Base-by-base conservation (phyloP, 2,329 filamentous ascomycete species). In the Xylaria sp. region DNA sequence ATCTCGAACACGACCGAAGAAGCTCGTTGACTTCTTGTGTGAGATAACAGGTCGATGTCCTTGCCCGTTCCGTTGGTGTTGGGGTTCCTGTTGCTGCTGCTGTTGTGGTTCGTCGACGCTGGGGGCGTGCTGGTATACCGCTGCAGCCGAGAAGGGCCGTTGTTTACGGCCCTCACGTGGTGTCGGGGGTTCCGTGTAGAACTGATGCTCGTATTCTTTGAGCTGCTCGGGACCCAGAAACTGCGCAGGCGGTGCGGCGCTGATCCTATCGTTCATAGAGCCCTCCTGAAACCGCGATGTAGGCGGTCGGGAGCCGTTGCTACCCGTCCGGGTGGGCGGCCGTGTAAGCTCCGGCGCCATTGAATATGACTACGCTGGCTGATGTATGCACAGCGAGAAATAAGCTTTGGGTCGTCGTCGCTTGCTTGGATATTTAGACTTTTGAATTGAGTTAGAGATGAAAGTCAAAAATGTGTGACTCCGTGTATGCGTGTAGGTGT, bases 201-300 rank as follows among this genome's bases (percentile, higher is more conserved):
- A 79, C 55, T 77, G 77, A 41, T 60, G 72, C 72, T 79, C 78
- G 69, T 73, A 79, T 13, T 74, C 59, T 54, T 58, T 73, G 25
- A 79, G 70, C 66, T 78, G 71, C 15, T 78, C 73, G 4, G 76
- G 76, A 9, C 71, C 89, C 51, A 92, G 84, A 79, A 92, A 94
- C 49, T 89, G 85, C 54, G 87, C 85, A 0, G 92, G 92, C 33
- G 93, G 93, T 68, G 85, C 87, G 67, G 89, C 86, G 76, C 92
- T 94, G 39, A 88, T 84, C 72, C 92, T 90, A 80, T 97, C 93
- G 76, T 91, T 93, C 92, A 97, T 95, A 76, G 91, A 95, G 49
- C 92, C 94, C 81, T 97, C 94, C 46, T 91, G 76, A 86, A 97
- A 84, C 81, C 89, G 78, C 39, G 77, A 79, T 10, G 75, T 76